phyloP scores from a whole-genome alignment of 1,284 basidiomycete species.

The Trichosporon sp. region DNA sequence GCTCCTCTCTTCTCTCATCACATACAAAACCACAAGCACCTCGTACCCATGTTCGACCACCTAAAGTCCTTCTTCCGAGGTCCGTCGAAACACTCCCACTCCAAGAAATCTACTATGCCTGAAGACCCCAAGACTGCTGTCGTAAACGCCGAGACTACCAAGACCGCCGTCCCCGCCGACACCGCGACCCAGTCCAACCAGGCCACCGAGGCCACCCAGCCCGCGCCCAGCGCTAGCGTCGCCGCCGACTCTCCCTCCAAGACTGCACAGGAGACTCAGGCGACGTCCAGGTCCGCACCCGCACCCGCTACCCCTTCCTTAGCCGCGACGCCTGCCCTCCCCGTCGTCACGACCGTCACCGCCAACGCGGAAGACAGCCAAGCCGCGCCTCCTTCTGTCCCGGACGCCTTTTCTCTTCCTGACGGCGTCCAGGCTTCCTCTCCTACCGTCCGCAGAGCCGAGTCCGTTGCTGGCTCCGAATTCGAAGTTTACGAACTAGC shows the following conservation, averaged over 20 bases:
- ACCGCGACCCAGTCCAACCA: neutral
- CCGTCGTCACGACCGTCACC: neutral
- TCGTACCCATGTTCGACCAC: neutral
- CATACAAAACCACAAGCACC: slow-evolving; percentile 1
- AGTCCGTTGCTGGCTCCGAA: neutral
- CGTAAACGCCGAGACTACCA: neutral
- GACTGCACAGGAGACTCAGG: neutral
- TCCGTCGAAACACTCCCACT: neutral
- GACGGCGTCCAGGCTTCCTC: neutral
- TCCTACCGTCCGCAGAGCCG: neutral
- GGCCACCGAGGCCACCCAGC: neutral
- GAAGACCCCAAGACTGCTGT: neutral
- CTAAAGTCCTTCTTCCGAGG: slow-evolving; percentile 4
- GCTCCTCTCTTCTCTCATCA: neutral
- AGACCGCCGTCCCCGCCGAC: neutral
- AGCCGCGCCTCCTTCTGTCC: neutral
- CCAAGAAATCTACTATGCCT: neutral
- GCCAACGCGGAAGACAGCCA: neutral
- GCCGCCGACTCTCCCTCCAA: neutral
- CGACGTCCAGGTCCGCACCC: neutral
- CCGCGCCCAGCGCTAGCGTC: neutral
- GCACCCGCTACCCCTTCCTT: neutral
- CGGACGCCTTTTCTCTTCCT: neutral
- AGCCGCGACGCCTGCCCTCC: neutral
- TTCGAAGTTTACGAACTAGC: neutral